Conservation (phyloP, 495 filamentous ascomycete species). For the Astrocystis sublimbata region DNA sequence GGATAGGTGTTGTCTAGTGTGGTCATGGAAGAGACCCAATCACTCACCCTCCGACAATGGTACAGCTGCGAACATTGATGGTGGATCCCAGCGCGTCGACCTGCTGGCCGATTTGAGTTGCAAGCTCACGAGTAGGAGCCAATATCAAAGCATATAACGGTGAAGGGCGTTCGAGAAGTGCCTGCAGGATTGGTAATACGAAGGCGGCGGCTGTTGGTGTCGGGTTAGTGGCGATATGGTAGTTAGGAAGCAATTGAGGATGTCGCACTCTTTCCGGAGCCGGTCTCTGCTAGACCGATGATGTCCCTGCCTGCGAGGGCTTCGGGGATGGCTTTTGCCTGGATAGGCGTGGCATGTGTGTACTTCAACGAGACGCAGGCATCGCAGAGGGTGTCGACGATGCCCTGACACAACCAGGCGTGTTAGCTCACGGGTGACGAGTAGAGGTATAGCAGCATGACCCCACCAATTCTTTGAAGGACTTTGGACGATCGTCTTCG, state of each 20-base stretch:
- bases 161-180: conserved; percentile 79
- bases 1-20: neutral
- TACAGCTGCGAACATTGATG: conserved; percentile 75
- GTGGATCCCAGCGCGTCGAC: conserved; percentile 82
- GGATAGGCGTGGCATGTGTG: conserved; percentile 80
- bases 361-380: conserved; percentile 80
- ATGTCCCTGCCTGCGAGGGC: conserved; percentile 82
- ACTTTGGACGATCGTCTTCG: conserved; percentile 44
- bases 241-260: conserved; percentile 23
- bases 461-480: conserved; percentile 73
- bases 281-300: conserved; percentile 92
- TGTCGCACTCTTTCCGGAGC: conserved; percentile 73
- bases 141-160: conserved; percentile 78
- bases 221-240: neutral
- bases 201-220: conserved; percentile 64
- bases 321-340: conserved; percentile 73
- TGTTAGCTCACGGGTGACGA: conserved; percentile 10
- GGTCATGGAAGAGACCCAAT: neutral
- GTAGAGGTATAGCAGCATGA: neutral
- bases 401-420: conserved; percentile 48
- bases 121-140: conserved; percentile 89
- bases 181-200: conserved; percentile 83
- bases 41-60: conserved; percentile 73
- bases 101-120: conserved; percentile 81
- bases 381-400: conserved; percentile 85